Conservation (phyloP, 2,329 filamentous ascomycete species). For the Phyllosticta capitalensis region DNA sequence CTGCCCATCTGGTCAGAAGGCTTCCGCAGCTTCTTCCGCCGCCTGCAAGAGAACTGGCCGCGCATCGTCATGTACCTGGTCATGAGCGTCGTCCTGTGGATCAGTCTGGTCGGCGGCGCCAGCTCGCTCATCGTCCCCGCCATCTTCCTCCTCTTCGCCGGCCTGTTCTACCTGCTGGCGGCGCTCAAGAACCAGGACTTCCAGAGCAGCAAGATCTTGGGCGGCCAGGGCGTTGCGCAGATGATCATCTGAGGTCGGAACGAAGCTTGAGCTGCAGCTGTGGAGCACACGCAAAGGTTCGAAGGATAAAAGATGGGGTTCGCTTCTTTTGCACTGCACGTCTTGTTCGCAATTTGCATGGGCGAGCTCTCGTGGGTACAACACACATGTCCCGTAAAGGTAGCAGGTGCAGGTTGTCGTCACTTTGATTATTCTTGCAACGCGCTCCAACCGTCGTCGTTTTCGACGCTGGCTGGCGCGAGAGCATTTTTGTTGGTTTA, state of each 20-base stretch:
- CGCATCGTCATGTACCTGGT: conserved; percentile 75
- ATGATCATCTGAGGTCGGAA: conserved; percentile 70
- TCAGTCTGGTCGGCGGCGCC: conserved; percentile 54
- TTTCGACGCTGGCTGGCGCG: no score
- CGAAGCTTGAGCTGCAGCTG: neutral
- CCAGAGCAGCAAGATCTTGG: conserved; percentile 89
- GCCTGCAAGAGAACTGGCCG: conserved; percentile 94
- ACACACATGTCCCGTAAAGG: no score
- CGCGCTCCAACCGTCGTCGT: no score
- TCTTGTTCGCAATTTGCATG: no score
- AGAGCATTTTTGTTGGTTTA: no score
- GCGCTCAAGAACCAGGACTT: conserved; percentile 77
- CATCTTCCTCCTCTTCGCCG: conserved; percentile 67
- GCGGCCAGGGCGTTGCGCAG: conserved; percentile 86
- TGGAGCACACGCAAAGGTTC: no score
- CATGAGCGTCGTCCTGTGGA: conserved; percentile 78
- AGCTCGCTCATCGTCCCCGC: conserved; percentile 80
- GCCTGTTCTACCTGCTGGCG: conserved; percentile 70
- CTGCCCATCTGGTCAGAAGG: conserved; percentile 90
- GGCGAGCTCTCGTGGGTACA: no score
- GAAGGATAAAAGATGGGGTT: neutral
- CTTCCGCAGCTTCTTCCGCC: conserved; percentile 85
- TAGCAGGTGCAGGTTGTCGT: no score
- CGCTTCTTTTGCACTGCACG: no score
- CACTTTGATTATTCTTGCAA: no score